Evolutionary conservation across 2,329 filamentous ascomycete genomes (phyloP).

Genomic region (Arachnomyces sp.): DNA sequence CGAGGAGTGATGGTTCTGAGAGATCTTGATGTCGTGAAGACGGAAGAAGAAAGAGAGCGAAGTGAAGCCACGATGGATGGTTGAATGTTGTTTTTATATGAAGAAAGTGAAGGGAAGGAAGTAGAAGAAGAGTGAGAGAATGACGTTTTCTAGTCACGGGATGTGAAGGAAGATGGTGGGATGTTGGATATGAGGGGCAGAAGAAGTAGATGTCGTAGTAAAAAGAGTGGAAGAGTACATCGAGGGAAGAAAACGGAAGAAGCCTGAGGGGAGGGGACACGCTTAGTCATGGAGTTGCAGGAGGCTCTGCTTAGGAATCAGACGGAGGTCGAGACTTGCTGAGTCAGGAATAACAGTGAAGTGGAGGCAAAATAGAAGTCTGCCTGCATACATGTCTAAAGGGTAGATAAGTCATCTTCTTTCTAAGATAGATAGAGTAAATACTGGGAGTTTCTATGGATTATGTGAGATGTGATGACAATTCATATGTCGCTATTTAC

Average conservation of each 20-base stretch:
- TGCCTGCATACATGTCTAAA: no score
- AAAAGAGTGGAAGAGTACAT: neutral
- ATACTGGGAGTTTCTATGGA: no score
- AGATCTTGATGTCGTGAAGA: conserved; percentile 7
- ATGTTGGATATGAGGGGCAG: conserved; percentile 18
- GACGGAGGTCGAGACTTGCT: no score
- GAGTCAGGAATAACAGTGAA: no score
- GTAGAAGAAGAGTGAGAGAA: neutral
- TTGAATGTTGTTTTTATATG: conserved; percentile 10
- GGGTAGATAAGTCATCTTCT: no score
- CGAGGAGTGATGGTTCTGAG: conserved; percentile 8
- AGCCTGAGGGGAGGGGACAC: no score
- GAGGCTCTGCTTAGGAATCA: no score
- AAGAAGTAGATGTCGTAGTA: neutral
- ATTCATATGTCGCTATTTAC: no score
- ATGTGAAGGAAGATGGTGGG: conserved; percentile 10
- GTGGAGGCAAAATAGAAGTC: no score
- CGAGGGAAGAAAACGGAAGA: neutral
- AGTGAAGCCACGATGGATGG: conserved; percentile 22
- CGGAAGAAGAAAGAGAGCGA: conserved; percentile 5
- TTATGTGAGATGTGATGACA: no score
- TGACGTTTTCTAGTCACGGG: conserved; percentile 8
- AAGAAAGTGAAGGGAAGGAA: neutral
- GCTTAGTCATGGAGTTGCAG: no score
- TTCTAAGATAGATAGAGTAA: no score